Evolutionary conservation across 192 early-diverging fungal genomes (phyloP), one percentile per base, ranked within the genome.

Genomic region (Chytriomyces sp.): DNA sequence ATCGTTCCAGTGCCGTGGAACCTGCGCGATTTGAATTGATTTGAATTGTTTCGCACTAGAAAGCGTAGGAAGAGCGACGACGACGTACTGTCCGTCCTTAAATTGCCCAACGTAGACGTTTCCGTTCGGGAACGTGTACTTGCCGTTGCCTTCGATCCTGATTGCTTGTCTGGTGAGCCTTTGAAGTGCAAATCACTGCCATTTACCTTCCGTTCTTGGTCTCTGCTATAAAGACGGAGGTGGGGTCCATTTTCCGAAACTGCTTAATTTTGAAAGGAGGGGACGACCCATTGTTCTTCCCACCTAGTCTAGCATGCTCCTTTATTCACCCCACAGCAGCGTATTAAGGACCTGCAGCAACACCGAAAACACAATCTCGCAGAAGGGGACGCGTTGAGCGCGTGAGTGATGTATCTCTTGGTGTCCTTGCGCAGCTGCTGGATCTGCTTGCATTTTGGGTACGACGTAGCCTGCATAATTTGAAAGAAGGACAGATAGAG

Each of bases 1-100:
- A 87, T 82, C 14, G 82, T 87, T 10, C 86, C 86, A 44, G 75
- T 53, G 1, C 86, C 86, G 62, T 87, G 84, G 71, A 87, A 86
- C 53, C 85, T 86, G 33, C 12, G 31, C 34, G 57, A 26, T n/a
- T 19, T 12, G 58, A 65, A 49, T 14, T 22, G n/a, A n/a, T n/a
- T n/a, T n/a, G n/a, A n/a, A n/a, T n/a, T n/a, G n/a, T 5, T 14
- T 58, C 38, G 14, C 19, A 31, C 41, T 34, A 25, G 31, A 64
- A n/a, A n/a, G n/a, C n/a, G n/a, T n/a, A n/a, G n/a, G n/a, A 55
- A 8, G 32, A 70, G 37, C 14, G 7, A 53, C 22, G n/a, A 70
- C n/a, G 36, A 19, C 41, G 10, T 26, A 87, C 83, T 83, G 77
- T 2, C 86, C 84, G 64, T 88, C 86, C 56, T 88, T 88, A 62